These are phyloP conservation scores for Cyanidiococcus yangmingshanensis DNA, from an alignment of 23 red algal genomes.

Conservation along the genomic window DNA sequence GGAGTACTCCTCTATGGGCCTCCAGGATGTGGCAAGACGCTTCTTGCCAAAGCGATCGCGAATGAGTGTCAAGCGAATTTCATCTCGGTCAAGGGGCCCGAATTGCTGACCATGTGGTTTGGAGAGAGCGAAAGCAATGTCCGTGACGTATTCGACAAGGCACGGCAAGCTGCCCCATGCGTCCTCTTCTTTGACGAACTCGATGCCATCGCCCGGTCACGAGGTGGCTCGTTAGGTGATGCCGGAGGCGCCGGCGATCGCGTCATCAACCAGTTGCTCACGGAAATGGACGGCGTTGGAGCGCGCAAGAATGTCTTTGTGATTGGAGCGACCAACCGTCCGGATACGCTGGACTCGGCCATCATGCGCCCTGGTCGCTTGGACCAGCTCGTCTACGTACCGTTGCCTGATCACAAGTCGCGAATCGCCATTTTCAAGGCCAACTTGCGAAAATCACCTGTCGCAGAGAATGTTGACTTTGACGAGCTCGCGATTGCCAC, in stretches of 20 bases:
- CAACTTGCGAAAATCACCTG: slow-evolving; percentile 71
- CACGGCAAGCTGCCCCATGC: slow-evolving; percentile 91
- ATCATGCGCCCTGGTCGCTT: slow-evolving; percentile 95
- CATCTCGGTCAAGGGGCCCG: slow-evolving; percentile 97
- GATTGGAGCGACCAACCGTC: slow-evolving; percentile 97
- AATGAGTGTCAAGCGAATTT: slow-evolving; percentile 99
- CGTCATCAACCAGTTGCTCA: slow-evolving; percentile 99
- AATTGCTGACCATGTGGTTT: slow-evolving; percentile 99
- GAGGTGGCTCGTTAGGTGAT: slow-evolving; percentile 84
- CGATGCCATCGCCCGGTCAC: slow-evolving; percentile 89
- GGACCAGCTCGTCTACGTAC: slow-evolving; percentile 96
- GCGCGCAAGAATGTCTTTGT: slow-evolving; percentile 98
- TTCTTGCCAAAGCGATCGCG: slow-evolving; percentile 97
- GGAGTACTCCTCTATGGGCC: slow-evolving; percentile 97
- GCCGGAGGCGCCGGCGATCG: slow-evolving; percentile 94
- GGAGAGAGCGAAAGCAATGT: slow-evolving; percentile 93
- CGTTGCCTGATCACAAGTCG: slow-evolving; percentile 76
- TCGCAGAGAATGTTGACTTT: slow-evolving; percentile 82
- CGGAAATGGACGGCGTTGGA: slow-evolving; percentile 96
- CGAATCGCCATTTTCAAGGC: slow-evolving; percentile 87
- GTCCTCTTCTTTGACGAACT: slow-evolving; percentile 99
- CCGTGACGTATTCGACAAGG: slow-evolving; percentile 97
- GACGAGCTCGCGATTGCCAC: slow-evolving; percentile 66
- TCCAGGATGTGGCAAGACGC: slow-evolving; percentile 91
- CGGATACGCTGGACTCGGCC: slow-evolving; percentile 88